Conservation (phyloP, 345 rosid species). For the Salix arbutifolia region DNA sequence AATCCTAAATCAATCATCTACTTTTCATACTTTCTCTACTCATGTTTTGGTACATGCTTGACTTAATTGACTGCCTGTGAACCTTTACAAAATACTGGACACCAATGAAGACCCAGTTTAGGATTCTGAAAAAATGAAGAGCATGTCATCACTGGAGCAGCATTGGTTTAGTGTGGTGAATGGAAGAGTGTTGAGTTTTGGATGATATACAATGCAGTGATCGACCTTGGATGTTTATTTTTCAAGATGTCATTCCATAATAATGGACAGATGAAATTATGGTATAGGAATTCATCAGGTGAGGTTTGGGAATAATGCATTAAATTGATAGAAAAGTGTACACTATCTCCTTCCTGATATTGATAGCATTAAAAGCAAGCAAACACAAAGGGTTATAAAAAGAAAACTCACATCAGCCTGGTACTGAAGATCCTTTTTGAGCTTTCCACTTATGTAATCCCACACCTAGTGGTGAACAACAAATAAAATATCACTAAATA, state of each 20-base stretch:
- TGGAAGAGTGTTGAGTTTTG: background rate
- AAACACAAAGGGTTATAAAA: background rate
- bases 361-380: background rate
- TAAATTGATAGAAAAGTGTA: background rate
- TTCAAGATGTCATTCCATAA: background rate
- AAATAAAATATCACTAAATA: slow-evolving; percentile 15
- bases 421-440: slow-evolving; percentile 95
- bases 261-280: background rate
- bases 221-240: background rate
- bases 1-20: background rate
- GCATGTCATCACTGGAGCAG: background rate
- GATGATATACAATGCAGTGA: background rate
- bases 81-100: background rate
- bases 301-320: background rate
- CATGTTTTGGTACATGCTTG: background rate
- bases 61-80: background rate
- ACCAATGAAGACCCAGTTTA: background rate
- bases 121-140: background rate
- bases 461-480: slow-evolving; percentile 57
- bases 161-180: background rate
- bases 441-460: slow-evolving; percentile 97
- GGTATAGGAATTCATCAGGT: background rate
- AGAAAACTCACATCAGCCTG: slow-evolving; percentile 79
- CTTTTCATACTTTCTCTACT: background rate
- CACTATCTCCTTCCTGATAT: background rate